Percentiles rank a stretch among this genome's conserved stretches.
These are phyloP conservation scores for Ceratobasidium sp. DNA, from an alignment of 1,284 basidiomycete species.

Conservation along the genomic window DNA sequence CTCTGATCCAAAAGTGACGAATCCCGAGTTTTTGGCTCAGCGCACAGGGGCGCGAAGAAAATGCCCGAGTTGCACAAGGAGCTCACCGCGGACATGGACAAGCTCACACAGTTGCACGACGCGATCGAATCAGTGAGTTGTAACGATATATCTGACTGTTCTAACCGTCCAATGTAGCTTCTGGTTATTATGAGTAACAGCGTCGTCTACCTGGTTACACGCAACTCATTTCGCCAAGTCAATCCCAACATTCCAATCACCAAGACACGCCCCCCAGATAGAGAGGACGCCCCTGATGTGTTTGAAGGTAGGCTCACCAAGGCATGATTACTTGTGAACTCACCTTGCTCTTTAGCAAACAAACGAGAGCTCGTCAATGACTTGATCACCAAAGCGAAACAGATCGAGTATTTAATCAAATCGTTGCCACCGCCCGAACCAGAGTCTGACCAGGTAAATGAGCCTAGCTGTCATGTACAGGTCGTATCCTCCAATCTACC, in stretches of 20 bases:
- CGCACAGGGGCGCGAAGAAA: slow-evolving; percentile 26
- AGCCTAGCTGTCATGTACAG: not conserved
- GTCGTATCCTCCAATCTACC: slow-evolving; percentile 15
- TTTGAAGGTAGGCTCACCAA: slow-evolving; percentile 60
- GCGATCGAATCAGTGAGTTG: slow-evolving; percentile 75
- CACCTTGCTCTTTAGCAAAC: slow-evolving; percentile 60
- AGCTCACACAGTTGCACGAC: slow-evolving; percentile 86
- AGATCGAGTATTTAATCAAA: slow-evolving; percentile 79
- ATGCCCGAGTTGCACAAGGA: slow-evolving; percentile 40
- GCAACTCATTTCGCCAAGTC: slow-evolving; percentile 74
- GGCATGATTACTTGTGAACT: slow-evolving; percentile 1
- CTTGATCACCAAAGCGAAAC: slow-evolving; percentile 80
- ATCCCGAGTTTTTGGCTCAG: not conserved
- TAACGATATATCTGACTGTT: not conserved
- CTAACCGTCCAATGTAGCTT: slow-evolving; percentile 55
- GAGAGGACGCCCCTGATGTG: slow-evolving; percentile 70
- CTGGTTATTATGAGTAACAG: slow-evolving; percentile 81
- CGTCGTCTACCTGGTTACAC: slow-evolving; percentile 74
- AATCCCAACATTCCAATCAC: slow-evolving; percentile 75
- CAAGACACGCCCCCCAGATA: slow-evolving; percentile 71
- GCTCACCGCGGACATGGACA: slow-evolving; percentile 64
- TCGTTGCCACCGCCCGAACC: slow-evolving; percentile 74
- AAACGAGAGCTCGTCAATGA: slow-evolving; percentile 80
- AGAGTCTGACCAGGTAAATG: slow-evolving; percentile 69
- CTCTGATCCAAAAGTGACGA: not conserved